A percentile compares a stretch with the other conserved stretches of the same genome.
phyloP scores from a whole-genome alignment of 2,329 filamentous ascomycete genomes.

The Colletotrichum chlorophyti region DNA sequence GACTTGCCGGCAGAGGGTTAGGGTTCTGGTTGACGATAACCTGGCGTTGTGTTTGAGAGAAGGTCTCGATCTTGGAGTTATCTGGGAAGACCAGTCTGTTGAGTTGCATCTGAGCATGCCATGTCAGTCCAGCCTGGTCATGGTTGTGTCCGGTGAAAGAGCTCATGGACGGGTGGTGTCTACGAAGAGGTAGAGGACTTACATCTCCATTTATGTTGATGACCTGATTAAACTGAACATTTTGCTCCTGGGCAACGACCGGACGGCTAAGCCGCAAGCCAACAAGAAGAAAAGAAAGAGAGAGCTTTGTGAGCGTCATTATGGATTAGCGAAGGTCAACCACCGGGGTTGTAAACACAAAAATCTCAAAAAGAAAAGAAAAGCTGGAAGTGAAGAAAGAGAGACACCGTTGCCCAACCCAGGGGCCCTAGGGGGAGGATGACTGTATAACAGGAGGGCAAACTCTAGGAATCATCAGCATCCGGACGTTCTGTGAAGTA shows the following conservation, averaged over 20 bases:
- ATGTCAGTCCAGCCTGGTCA: neutral
- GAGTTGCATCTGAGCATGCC: constrained; percentile 28
- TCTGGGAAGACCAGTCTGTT: constrained; percentile 31
- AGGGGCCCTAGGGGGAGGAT: constrained; percentile 25
- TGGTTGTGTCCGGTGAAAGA: neutral
- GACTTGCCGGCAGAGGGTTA: constrained; percentile 30
- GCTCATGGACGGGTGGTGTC: neutral
- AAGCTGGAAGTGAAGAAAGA: constrained; percentile 24
- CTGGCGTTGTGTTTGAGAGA: constrained; percentile 32
- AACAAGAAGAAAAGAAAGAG: constrained; percentile 25
- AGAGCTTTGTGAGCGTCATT: constrained; percentile 30
- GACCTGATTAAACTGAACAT: constrained; percentile 32
- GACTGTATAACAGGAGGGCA: constrained; percentile 21
- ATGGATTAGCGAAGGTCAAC: constrained; percentile 31
- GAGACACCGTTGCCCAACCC: constrained; percentile 30
- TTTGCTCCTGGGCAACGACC: constrained; percentile 26
- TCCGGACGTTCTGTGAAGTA: constrained; percentile 20
- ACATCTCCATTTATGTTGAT: constrained; percentile 33
- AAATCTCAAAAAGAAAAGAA: neutral
- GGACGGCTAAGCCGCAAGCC: constrained; percentile 21
- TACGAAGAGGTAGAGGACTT: constrained; percentile 1
- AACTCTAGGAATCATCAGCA: constrained; percentile 9
- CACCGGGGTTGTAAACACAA: constrained; percentile 22
- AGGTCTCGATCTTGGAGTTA: constrained; percentile 33
- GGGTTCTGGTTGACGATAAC: constrained; percentile 33